phyloP scores from a whole-genome alignment of 306 rosid genomes.

The Rosa persica region DNA sequence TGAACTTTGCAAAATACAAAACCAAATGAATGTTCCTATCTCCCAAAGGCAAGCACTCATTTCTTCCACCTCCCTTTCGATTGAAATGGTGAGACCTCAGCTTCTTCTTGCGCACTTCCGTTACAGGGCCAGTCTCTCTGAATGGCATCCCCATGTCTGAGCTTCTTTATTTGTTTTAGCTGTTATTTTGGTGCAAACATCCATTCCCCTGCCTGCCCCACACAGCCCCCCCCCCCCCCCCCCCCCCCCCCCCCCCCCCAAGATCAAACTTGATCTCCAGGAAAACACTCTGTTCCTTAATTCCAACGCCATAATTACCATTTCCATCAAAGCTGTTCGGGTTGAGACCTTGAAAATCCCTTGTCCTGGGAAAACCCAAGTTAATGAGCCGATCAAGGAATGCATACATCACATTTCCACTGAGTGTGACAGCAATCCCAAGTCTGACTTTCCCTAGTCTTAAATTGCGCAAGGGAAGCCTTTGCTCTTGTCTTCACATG shows the following conservation, averaged over 20 bases:
- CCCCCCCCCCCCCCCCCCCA: too few species aligned
- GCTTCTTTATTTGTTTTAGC: slow-evolving; percentile 84
- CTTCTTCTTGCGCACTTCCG: slow-evolving; percentile 65
- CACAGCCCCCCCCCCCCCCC: too few species aligned
- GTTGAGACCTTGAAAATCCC: slow-evolving; percentile 94
- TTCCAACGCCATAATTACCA: slow-evolving; percentile 70
- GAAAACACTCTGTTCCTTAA: slow-evolving; percentile 80
- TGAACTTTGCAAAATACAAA: slow-evolving; percentile 26
- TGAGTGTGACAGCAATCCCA: slow-evolving; percentile 90
- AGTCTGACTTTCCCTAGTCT: slow-evolving; percentile 96
- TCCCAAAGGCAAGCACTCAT: slow-evolving; percentile 29
- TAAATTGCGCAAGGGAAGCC: slow-evolving; percentile 80
- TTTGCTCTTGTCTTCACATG: slow-evolving; percentile 90
- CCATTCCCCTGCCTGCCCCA: slow-evolving; percentile 98
- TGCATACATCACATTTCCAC: slow-evolving; percentile 89
- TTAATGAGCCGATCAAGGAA: slow-evolving; percentile 85
- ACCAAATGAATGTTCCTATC: slow-evolving; percentile 21
- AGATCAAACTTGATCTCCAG: slow-evolving; percentile 72
- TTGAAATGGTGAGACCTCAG: slow-evolving; percentile 89
- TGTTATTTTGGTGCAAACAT: slow-evolving; percentile 69
- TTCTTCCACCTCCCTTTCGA: slow-evolving; percentile 59
- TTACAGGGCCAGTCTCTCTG: slow-evolving; percentile 57
- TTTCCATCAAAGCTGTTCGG: slow-evolving; percentile 82
- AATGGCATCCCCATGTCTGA: slow-evolving; percentile 90
- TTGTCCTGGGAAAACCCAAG: slow-evolving; percentile 87